Base-by-base conservation (phyloP, 768 basidiomycete genomes). In the Russula olivacea region DNA sequence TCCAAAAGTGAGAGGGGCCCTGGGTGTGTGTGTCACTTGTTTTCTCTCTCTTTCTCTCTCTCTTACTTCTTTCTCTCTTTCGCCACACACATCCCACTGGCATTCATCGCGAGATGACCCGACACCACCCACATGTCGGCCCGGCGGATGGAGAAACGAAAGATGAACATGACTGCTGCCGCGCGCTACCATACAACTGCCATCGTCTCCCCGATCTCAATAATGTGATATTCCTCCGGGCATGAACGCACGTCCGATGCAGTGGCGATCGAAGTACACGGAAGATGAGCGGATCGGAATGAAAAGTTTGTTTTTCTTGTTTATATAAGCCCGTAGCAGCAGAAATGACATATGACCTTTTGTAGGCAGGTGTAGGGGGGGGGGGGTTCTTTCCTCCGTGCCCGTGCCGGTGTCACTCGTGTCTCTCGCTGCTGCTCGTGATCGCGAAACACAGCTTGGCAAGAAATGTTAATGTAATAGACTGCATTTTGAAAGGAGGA, bases 251-350 rank as follows among this genome's bases (percentile, higher is more conserved):
- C 43, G 40, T 15, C 57, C 62, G 58, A 63, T 59, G 62, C 57
- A 41, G 62, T 59, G 62, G 62, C 28, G 58, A 63, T 63, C 62
- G 51, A 49, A 36, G 45, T 9, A 11, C 11, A 55, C 60, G 60
- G 50, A 50, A 63, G 41, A 53, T 62, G 57, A 47, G 62, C 57
- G 49, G 52, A 63, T 63, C 62, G 62, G 56, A 58, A 63, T 34
- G 47, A 58, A 28, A 40, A 28, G 43, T 12, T 19, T n/a, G 43
- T 43, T 19, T 43, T 9, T 19, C 0, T n/a, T 14, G 3, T 45
- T 45, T 15, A 17, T 23, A 53, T 63, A 59, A 59, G 51, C 62
- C 28, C 57, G 38, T 47, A 8, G 30, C 6, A 41, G 38, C 6
- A 41, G 38, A 28, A 32, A n/a, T 17, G 57, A 45, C 58, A 54